Evolutionary conservation across 1,284 basidiomycete species (phyloP).

Genomic region (Inonotus obliquus): DNA sequence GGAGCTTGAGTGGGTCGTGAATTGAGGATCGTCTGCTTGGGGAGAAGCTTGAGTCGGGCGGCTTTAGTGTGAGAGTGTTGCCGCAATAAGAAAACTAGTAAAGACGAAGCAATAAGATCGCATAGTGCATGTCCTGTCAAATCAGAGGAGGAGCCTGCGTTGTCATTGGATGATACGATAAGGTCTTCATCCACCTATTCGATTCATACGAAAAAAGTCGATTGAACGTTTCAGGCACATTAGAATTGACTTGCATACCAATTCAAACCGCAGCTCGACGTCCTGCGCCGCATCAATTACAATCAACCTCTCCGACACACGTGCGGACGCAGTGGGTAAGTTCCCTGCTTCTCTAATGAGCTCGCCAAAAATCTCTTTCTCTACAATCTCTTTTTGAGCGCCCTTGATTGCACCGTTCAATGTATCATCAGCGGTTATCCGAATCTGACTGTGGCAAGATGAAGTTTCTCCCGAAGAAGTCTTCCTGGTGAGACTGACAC

Average conservation of each 20-base stretch:
- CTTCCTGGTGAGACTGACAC: conserved; percentile 44
- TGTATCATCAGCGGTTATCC: conserved; percentile 30
- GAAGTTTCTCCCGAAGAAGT: conserved; percentile 31
- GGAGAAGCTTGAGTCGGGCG: conserved; percentile 34
- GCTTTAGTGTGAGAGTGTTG: conserved; percentile 49
- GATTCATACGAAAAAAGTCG: conserved; percentile 4
- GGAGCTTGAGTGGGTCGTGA: conserved; percentile 28
- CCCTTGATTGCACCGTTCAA: conserved; percentile 48
- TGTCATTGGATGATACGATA: conserved; percentile 11
- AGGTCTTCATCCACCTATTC: conserved; percentile 31
- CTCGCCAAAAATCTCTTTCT: conserved; percentile 71
- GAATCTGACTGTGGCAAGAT: conserved; percentile 36
- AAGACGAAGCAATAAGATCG: conserved; percentile 61
- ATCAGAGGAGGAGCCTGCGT: conserved; percentile 17
- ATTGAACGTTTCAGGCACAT: neutral
- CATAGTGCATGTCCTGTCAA: conserved; percentile 42
- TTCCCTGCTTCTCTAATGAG: conserved; percentile 68
- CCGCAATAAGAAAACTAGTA: conserved; percentile 63
- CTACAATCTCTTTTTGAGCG: conserved; percentile 67
- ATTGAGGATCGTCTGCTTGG: conserved; percentile 18
- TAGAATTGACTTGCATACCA: conserved; percentile 38
- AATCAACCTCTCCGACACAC: conserved; percentile 70
- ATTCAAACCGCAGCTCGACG: conserved; percentile 63
- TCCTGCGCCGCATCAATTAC: conserved; percentile 66
- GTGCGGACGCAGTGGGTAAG: conserved; percentile 65